These are phyloP conservation scores for Pythium brachiatum DNA, from an alignment of 352 stramenopile species.

Conservation along the genomic window DNA sequence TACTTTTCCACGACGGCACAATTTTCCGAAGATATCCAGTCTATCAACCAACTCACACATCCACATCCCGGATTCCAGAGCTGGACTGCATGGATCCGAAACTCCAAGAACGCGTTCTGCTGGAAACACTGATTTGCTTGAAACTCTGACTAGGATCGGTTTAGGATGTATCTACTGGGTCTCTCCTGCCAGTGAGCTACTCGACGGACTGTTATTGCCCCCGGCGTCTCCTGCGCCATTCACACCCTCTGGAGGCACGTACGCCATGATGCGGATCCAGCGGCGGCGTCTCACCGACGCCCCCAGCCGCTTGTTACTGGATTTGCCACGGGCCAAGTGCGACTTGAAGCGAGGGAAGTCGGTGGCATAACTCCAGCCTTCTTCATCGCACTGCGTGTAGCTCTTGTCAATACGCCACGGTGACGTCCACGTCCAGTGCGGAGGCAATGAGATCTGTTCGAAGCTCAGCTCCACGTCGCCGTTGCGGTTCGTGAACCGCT, in stretches of 20 bases:
- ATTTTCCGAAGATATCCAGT: neutral
- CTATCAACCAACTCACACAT: too few relatives aligned
- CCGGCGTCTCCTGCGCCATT: neutral
- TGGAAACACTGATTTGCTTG: neutral
- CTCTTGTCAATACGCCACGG: conserved; percentile 86
- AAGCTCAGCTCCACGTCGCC: conserved; percentile 80
- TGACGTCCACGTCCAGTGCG: conserved; percentile 81
- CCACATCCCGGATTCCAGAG: neutral
- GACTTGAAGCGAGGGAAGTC: conserved; percentile 86
- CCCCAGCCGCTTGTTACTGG: conserved; percentile 70
- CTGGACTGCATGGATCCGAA: neutral
- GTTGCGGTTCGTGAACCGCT: conserved; percentile 78
- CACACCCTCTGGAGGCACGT: conserved; percentile 48
- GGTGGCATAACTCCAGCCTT: conserved; percentile 86
- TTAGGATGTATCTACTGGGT: neutral
- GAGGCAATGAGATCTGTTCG: conserved; percentile 68
- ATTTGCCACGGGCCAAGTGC: conserved; percentile 76
- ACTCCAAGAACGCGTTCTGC: too few relatives aligned
- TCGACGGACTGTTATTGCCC: neutral
- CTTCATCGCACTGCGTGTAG: conserved; percentile 86
- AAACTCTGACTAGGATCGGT: neutral
- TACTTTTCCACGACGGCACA: neutral
- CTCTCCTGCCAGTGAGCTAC: neutral
- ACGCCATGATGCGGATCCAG: conserved; percentile 87
- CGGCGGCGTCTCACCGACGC: conserved; percentile 70